Evolutionary conservation across 2,329 filamentous ascomycete species (phyloP), one percentile per base, ranked within the genome.

Genomic region (Penicillium sp.): DNA sequence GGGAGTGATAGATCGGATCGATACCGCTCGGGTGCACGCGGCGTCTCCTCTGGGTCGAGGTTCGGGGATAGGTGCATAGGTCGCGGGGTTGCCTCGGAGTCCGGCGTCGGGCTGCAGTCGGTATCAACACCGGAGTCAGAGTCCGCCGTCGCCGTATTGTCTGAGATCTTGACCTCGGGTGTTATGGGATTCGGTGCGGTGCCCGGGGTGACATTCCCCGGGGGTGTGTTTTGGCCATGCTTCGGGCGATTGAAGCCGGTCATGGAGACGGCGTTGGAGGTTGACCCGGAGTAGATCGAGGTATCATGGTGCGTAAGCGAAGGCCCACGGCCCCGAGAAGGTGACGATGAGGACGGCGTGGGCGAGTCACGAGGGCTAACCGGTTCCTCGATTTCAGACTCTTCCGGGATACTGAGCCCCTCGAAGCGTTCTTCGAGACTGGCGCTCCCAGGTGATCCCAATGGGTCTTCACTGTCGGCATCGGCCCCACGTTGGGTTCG

Each of bases 1-100:
- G 41, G 39, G 29, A 41, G 40, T 15, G 51, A 43, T 32, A 50
- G 41, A 44, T 47, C 49, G 10, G 48, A 47, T 50, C 59, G 63
- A 57, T 55, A 52, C 41, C 62, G 57, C 29, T 58, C 63, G 4
- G 53, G 40, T 15, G 57, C 56, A 33, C 62, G 59, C 47, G 64
- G 66, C 1, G 64, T 66, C 38, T 56, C 41, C 28, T 64, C 66
- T 1, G 56, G 35, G 37, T 66, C 63, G 13, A 58, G 47, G 27
- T 48, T 53, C 2, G 63, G 60, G 1, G 62, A 63, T 27, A 64
- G 65, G 47, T 67, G 64, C 25, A 61, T 43, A 37, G 66, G 66
- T 23, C 66, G 65, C 28, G 66, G 66, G 4, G 66, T 69, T 12
- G 65, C 63, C 43, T 69, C 66, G 6, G 66, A 56, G 41, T 69